A percentile compares a stretch with the other conserved stretches of the same genome.
phyloP scores from a whole-genome alignment of 2,329 filamentous ascomycete species.

The Fusarium illudens region DNA sequence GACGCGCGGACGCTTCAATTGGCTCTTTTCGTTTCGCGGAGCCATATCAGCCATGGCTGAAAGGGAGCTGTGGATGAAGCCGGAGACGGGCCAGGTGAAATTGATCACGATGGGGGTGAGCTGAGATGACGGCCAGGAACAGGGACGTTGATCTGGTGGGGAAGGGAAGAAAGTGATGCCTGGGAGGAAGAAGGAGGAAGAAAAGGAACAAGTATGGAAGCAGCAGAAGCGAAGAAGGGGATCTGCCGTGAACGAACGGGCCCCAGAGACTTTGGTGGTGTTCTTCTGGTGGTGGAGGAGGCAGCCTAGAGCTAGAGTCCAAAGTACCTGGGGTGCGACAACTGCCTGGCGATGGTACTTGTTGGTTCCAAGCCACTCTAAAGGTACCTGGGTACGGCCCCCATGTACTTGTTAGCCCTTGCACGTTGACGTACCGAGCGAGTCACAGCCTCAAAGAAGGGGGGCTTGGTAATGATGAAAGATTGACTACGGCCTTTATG shows the following conservation, averaged over 20 bases:
- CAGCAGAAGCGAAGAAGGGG: conserved; percentile 24
- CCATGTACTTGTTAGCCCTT: conserved; percentile 3
- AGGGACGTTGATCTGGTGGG: conserved; percentile 15
- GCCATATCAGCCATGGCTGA: conserved; percentile 56
- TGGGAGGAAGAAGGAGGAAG: conserved; percentile 14
- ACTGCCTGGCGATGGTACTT: conserved; percentile 32
- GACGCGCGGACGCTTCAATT: conserved; percentile 84
- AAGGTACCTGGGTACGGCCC: conserved; percentile 11
- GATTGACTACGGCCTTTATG: neutral
- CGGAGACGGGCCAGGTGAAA: conserved; percentile 23
- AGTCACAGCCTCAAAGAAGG: conserved; percentile 19
- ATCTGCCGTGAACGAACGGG: conserved; percentile 40
- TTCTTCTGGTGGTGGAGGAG: conserved; percentile 36
- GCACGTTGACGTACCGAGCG: conserved; percentile 3
- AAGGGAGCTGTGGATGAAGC: conserved; percentile 24
- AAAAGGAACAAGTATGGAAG: conserved; percentile 19
- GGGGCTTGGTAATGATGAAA: neutral
- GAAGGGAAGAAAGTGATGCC: conserved; percentile 34
- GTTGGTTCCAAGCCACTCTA: conserved; percentile 31
- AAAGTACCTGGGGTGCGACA: conserved; percentile 30
- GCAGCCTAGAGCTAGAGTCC: conserved; percentile 31
- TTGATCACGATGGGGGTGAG: conserved; percentile 21
- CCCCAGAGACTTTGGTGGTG: conserved; percentile 36
- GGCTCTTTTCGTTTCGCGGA: conserved; percentile 76
- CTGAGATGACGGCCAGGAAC: conserved; percentile 4